Evolutionary conservation across 2,329 filamentous ascomycete genomes (phyloP).

Genomic region (Mollisiaceae sp.): DNA sequence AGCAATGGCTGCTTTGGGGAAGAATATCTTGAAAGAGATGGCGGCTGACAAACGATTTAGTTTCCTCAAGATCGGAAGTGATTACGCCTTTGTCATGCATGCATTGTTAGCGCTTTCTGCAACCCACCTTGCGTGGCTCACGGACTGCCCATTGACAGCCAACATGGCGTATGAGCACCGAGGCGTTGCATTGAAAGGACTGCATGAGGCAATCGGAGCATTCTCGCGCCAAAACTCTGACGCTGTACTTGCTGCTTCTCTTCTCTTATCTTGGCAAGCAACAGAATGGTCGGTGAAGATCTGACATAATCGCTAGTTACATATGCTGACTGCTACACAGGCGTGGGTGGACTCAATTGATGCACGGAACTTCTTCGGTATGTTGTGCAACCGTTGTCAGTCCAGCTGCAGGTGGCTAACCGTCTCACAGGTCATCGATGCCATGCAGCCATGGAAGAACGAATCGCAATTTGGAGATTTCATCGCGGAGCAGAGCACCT

Average conservation of each 20-base stretch:
- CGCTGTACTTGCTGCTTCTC: slow-evolving; percentile 87
- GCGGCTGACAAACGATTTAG: slow-evolving; percentile 51
- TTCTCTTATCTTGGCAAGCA: slow-evolving; percentile 93
- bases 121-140: slow-evolving; percentile 89
- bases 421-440: slow-evolving; percentile 72
- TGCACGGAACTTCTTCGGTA: slow-evolving; percentile 89
- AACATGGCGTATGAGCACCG: slow-evolving; percentile 91
- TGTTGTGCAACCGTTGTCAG: slow-evolving; percentile 44
- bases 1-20: slow-evolving; percentile 20
- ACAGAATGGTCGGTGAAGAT: slow-evolving; percentile 80
- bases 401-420: slow-evolving; percentile 38
- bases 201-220: slow-evolving; percentile 83
- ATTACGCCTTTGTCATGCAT: slow-evolving; percentile 90
- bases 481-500: slow-evolving; percentile 78
- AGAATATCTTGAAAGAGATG: not conserved
- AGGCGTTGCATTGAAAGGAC: slow-evolving; percentile 81
- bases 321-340: slow-evolving; percentile 55
- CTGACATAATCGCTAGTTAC: slow-evolving; percentile 35
- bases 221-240: slow-evolving; percentile 90
- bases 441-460: slow-evolving; percentile 91
- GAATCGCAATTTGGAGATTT: slow-evolving; percentile 86
- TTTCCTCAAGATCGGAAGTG: slow-evolving; percentile 81
- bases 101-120: slow-evolving; percentile 92
- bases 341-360: slow-evolving; percentile 90
- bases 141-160: slow-evolving; percentile 81